A percentile compares a stretch with the other conserved stretches of the same genome.
These are phyloP conservation scores for Aspergillus sp. DNA, from an alignment of 2,329 filamentous ascomycete species.

Conservation along the genomic window DNA sequence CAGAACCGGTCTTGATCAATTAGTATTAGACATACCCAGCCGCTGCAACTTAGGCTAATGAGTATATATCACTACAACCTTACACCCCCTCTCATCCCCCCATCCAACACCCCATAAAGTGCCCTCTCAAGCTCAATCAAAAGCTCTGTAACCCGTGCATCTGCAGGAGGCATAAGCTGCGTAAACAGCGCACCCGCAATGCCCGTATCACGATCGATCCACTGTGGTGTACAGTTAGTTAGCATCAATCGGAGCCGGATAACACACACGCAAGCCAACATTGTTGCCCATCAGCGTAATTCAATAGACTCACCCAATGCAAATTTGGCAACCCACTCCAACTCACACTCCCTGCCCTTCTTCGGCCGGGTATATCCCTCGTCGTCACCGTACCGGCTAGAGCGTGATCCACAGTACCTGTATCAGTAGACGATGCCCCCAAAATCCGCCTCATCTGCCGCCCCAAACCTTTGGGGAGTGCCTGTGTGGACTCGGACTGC, in stretches of 20 bases:
- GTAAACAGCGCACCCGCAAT: not conserved
- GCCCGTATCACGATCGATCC: not conserved
- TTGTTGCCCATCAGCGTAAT: no score
- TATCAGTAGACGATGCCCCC: not conserved
- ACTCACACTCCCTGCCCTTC: not conserved
- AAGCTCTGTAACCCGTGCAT: not conserved
- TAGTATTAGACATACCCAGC: no score
- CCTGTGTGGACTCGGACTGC: not conserved
- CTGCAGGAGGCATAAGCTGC: not conserved
- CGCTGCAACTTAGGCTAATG: no score
- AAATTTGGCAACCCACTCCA: slow-evolving; percentile 1
- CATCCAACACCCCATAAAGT: not conserved
- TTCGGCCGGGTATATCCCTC: not conserved
- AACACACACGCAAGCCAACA: not conserved
- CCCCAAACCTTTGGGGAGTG: not conserved
- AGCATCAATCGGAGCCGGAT: not conserved
- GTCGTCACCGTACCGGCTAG: not conserved
- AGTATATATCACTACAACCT: no score
- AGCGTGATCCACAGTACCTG: not conserved
- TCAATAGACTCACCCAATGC: not conserved
- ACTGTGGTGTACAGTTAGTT: not conserved
- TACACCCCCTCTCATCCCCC: no score
- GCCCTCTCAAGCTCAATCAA: not conserved
- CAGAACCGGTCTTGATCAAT: no score
- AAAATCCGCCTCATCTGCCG: not conserved